phyloP scores from a whole-genome alignment of 208 protist genomes.

The Acanthamoeba triangularis region DNA sequence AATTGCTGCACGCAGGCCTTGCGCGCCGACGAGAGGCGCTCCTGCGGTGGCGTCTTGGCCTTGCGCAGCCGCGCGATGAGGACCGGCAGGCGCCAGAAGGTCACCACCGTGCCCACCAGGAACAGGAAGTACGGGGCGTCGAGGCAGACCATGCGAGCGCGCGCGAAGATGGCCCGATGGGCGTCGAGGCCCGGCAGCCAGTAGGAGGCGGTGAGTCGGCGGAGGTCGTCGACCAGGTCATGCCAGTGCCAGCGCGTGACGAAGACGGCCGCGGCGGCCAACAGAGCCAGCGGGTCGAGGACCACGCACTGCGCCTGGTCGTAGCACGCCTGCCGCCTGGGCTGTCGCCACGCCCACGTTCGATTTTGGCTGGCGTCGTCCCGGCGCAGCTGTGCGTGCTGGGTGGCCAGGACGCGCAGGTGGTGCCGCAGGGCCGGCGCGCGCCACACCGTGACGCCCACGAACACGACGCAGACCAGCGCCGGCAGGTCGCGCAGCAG shows the following conservation, averaged over 20 bases:
- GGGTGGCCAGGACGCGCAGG: neutral
- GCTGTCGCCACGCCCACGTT: neutral
- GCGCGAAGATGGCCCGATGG: neutral
- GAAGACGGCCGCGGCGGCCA: neutral
- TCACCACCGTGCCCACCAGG: neutral
- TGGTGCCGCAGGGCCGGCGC: neutral
- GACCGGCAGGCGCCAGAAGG: constrained; percentile 18
- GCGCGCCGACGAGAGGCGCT: neutral
- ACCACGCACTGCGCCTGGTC: neutral
- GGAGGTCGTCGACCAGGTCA: neutral
- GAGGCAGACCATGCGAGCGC: neutral
- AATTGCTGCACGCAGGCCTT: constrained; percentile 31
- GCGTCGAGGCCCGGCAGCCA: neutral
- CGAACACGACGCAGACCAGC: neutral
- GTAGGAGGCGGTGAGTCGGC: neutral
- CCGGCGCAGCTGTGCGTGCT: neutral
- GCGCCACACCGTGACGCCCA: neutral
- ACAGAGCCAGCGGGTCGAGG: neutral
- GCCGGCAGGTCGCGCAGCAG: neutral
- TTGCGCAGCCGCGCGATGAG: neutral
- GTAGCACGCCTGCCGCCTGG: neutral
- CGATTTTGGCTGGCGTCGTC: neutral
- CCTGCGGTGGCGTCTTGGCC: neutral
- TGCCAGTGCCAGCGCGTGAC: constrained; percentile 27
- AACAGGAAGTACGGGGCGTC: constrained; percentile 35